Base-by-base conservation (phyloP, 495 filamentous ascomycete species). In the Daldinia vernicosa region DNA sequence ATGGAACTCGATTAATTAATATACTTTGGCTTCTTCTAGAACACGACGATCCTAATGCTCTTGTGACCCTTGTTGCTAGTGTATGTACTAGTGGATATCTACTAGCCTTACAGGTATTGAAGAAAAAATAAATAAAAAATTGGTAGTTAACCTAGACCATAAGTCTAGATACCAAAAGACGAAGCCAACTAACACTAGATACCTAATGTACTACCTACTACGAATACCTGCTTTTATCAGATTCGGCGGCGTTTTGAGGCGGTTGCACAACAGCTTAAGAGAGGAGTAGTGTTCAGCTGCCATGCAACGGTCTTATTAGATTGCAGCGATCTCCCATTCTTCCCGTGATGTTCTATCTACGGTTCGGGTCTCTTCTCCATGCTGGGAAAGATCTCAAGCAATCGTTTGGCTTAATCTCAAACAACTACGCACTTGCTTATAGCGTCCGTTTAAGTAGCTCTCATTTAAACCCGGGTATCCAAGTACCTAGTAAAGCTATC, bases 1-100 rank as follows among this genome's bases (percentile, higher is more conserved):
- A 60, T 40, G 9, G 17, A 6, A 45, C 39, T 35, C 56, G 55
- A 47, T 55, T 55, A 17, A 59, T 60, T 60, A 40, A 57, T 51
- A n/a, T 22, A 9, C 33, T 37, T 52, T 61, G 27, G 51, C 24
- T 61, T 28, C 54, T 66, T 70, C 68, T 66, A 70, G 61, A 70
- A 66, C 50, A 47, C 39, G 68, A 61, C 62, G 68, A 70, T 70
- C 68, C 37, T 43, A 66, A 66, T 70, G 61, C 61, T 51, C 60
- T 32, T 66, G 17, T 24, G 28, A 60, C 56, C 51, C 50, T 17
- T 65, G 47, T 56, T 50, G 17, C 14, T 5, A 27, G 1, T 27
- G 26, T 33, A 14, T 14, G 3, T 39, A 59, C 11, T 50, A 40
- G 58, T 50, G 33, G n/a, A 66, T 58, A 50, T 45, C 30, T 3